phyloP scores from a whole-genome alignment of 1,284 basidiomycete species.

The Ceratobasidium theobromae region DNA sequence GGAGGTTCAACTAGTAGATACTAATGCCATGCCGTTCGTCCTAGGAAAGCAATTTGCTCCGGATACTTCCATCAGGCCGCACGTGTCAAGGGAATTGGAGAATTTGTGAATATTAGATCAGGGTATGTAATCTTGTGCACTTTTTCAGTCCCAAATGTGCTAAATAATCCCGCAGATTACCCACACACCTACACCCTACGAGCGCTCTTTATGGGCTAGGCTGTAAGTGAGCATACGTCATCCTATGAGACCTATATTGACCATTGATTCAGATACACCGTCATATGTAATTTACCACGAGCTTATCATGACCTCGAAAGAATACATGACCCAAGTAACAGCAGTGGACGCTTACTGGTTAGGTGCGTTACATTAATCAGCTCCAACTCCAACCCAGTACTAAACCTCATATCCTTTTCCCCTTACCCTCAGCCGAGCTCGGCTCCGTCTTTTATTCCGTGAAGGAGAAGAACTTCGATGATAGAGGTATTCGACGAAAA shows the following conservation, averaged over 20 bases:
- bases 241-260: slow-evolving; percentile 33
- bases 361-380: slow-evolving; percentile 50
- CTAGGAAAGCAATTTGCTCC: slow-evolving; percentile 93
- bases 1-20: background rate
- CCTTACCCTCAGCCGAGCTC: slow-evolving; percentile 81
- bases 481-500: slow-evolving; percentile 67
- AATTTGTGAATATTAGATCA: slow-evolving; percentile 97
- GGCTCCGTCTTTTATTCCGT: slow-evolving; percentile 95
- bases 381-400: slow-evolving; percentile 1
- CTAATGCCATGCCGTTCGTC: background rate
- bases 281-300: slow-evolving; percentile 98
- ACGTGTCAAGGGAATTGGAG: slow-evolving; percentile 96
- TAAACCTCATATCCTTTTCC: slow-evolving; percentile 7
- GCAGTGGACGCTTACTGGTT: slow-evolving; percentile 95
- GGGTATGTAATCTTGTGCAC: slow-evolving; percentile 51
- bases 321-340: slow-evolving; percentile 97
- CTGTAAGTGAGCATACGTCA: slow-evolving; percentile 58
- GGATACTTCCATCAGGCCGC: slow-evolving; percentile 99
- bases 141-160: background rate
- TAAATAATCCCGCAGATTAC: slow-evolving; percentile 46
- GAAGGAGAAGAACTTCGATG: slow-evolving; percentile 93
- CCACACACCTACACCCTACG: slow-evolving; percentile 93
- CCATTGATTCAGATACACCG: slow-evolving; percentile 70
- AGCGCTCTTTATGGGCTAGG: slow-evolving; percentile 95
- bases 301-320: slow-evolving; percentile 88